Evolutionary conservation across 1,139 yeast species (phyloP).

Genomic region (Yamadazyma buinensis): DNA sequence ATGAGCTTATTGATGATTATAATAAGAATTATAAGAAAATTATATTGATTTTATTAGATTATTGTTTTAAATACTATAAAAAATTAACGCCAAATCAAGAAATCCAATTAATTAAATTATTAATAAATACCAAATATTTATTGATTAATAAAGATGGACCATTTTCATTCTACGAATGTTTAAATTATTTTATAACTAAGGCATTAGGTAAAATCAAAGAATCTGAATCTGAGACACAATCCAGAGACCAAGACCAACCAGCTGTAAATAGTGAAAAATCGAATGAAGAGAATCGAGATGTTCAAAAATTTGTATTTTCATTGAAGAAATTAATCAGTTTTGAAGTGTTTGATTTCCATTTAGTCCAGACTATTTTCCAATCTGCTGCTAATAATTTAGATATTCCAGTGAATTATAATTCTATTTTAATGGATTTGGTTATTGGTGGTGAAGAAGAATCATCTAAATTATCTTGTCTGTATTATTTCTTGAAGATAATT

Average conservation of each 20-base stretch:
- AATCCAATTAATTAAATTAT: constrained; percentile 12
- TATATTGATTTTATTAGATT: constrained; percentile 12
- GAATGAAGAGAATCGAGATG: not conserved
- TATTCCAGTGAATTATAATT: not conserved
- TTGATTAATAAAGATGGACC: constrained; percentile 11
- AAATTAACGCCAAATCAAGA: constrained; percentile 9
- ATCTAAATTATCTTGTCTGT: not conserved
- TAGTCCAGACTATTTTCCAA: constrained; percentile 7
- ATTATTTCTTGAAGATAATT: constrained; percentile 2
- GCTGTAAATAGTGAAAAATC: too few relatives aligned
- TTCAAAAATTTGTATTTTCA: constrained; percentile 1
- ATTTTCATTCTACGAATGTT: constrained; percentile 12
- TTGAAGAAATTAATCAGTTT: constrained; percentile 9
- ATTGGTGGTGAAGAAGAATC: constrained; percentile 11
- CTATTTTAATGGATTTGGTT: constrained; percentile 15
- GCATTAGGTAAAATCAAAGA: constrained; percentile 9
- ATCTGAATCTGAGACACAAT: too few relatives aligned
- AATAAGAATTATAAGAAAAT: constrained; percentile 9
- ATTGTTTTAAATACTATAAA: constrained; percentile 8
- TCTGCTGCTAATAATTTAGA: constrained; percentile 7
- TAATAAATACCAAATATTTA: constrained; percentile 17
- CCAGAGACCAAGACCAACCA: too few relatives aligned
- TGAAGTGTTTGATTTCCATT: constrained; percentile 10
- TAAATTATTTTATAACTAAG: constrained; percentile 11
- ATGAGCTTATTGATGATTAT: constrained; percentile 7